Base-by-base conservation (phyloP, 2,329 filamentous ascomycete species). In the Apiospora arundinis region DNA sequence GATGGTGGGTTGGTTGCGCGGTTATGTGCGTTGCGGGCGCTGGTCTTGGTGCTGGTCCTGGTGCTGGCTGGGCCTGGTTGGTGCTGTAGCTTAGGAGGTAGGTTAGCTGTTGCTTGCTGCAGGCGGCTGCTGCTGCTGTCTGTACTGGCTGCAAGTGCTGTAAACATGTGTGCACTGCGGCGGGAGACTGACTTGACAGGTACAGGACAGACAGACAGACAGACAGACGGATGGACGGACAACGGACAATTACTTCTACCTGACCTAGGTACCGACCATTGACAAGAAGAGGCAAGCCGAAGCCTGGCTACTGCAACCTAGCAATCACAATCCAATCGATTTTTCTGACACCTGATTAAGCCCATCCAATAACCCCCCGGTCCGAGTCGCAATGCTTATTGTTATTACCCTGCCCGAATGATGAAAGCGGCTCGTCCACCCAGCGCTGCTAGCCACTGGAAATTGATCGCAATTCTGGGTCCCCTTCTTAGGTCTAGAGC, bases 11-110 rank as follows among this genome's bases (percentile, higher is more conserved):
- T 25, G 28, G 28, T 63, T 63, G 52, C 52, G 52, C 52, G 52
- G 52, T 63, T 63, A 63, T 63, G 28, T 63, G 52, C 28, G 52
- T 63, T n/a, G n/a, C n/a, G n/a, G n/a, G n/a, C n/a, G 32, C 52
- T 60, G 49, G 12, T 45, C 4, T 12, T 52, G 49, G 23, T 60
- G 52, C 52, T 60, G 52, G 49, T 60, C 25, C 42, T 45, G 40
- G 40, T 42, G 40, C 40, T 42, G 40, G 4, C 40, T 4, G 11
- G 37, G 37, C 37, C n/a, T n/a, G n/a, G n/a, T n/a, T n/a, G n/a
- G n/a, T n/a, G 37, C 42, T 44, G 42, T 44, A 44, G 42, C 42
- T 44, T 44, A 12, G 42, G 5, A 40, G 9, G 5, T 40, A 5
- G 37, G 37, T 40, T 40, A 42, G 40, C 40, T 42, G 40, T 11